Conservation (phyloP, 2,329 filamentous ascomycete species). For the Colletotrichum higginsianum region DNA sequence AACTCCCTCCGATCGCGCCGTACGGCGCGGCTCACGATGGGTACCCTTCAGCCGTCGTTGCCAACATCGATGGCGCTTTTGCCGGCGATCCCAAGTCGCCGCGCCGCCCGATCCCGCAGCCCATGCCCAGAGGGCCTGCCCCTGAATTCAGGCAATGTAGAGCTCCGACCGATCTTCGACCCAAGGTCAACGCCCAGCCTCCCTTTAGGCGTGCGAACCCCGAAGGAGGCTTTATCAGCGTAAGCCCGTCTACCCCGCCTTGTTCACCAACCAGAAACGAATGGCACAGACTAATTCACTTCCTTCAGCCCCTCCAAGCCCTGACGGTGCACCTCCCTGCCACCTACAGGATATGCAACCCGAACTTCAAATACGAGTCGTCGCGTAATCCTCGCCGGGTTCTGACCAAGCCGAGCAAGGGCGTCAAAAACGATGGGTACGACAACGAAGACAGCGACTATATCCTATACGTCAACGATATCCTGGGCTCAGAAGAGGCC, state of each 20-base stretch:
- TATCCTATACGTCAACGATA: slow-evolving; percentile 99
- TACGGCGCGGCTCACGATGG: slow-evolving; percentile 78
- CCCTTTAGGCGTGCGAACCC: slow-evolving; percentile 94
- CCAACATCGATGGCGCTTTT: slow-evolving; percentile 79
- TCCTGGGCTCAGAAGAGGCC: slow-evolving; percentile 96
- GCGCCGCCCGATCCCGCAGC: slow-evolving; percentile 66
- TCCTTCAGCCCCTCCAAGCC: slow-evolving; percentile 88
- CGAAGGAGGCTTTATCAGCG: slow-evolving; percentile 97
- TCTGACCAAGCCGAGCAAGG: slow-evolving; percentile 98
- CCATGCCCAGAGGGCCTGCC: slow-evolving; percentile 75
- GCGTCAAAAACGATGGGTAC: slow-evolving; percentile 97
- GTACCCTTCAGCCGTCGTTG: slow-evolving; percentile 81
- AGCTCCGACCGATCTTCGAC: slow-evolving; percentile 80
- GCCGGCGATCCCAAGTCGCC: slow-evolving; percentile 68
- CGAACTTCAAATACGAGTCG: slow-evolving; percentile 98
- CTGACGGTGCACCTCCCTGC: slow-evolving; percentile 93
- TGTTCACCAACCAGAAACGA: neutral
- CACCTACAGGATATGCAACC: slow-evolving; percentile 98
- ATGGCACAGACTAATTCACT: slow-evolving; percentile 45
- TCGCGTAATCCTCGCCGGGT: slow-evolving; percentile 96
- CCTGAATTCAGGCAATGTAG: slow-evolving; percentile 90
- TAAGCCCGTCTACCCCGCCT: slow-evolving; percentile 61
- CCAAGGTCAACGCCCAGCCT: slow-evolving; percentile 88
- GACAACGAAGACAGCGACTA: slow-evolving; percentile 99
- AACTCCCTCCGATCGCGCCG: slow-evolving; percentile 81